Conservation (phyloP, 225 moss, liverwort and hornwort genomes). For the Ulota crispa region DNA sequence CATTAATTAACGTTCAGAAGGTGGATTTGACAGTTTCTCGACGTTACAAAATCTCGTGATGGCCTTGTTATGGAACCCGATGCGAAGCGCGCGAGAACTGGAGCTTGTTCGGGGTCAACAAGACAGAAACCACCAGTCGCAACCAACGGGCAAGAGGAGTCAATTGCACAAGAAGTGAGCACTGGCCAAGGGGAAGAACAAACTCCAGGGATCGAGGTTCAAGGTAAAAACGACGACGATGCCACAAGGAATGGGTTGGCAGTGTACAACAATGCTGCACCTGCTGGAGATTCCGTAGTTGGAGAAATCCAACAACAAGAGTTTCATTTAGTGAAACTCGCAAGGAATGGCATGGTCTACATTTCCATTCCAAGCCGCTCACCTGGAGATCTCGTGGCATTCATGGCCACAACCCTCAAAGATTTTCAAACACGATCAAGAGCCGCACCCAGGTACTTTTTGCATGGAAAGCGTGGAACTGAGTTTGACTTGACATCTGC, state of each 20-base stretch:
- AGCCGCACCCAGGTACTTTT: constrained; percentile 62
- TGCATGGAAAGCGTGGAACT: not conserved
- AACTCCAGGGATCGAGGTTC: not conserved
- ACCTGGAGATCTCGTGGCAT: constrained; percentile 49
- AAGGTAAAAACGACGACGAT: not conserved
- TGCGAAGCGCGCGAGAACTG: constrained; percentile 48
- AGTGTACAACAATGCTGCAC: not conserved
- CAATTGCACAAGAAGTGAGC: not conserved
- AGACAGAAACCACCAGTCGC: not conserved
- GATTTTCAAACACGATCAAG: constrained; percentile 60
- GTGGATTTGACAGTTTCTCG: constrained; percentile 30
- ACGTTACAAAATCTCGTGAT: constrained; percentile 2
- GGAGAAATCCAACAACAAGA: constrained; percentile 18
- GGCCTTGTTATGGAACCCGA: constrained; percentile 23
- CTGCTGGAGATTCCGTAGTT: not conserved
- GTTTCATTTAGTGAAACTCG: constrained; percentile 79
- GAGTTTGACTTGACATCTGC: not conserved
- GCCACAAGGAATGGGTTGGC: constrained; percentile 7
- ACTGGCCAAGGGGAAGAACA: constrained; percentile 10
- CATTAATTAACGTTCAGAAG: not conserved
- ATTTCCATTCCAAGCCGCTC: constrained; percentile 58
- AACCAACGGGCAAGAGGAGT: not conserved
- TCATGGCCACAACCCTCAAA: constrained; percentile 53
- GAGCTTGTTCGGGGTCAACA: constrained; percentile 8
- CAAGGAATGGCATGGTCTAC: constrained; percentile 80